Evolutionary conservation across 2,329 filamentous ascomycete genomes (phyloP), one percentile per base, ranked within the genome.

Genomic region (Trichoderma arundinaceum): DNA sequence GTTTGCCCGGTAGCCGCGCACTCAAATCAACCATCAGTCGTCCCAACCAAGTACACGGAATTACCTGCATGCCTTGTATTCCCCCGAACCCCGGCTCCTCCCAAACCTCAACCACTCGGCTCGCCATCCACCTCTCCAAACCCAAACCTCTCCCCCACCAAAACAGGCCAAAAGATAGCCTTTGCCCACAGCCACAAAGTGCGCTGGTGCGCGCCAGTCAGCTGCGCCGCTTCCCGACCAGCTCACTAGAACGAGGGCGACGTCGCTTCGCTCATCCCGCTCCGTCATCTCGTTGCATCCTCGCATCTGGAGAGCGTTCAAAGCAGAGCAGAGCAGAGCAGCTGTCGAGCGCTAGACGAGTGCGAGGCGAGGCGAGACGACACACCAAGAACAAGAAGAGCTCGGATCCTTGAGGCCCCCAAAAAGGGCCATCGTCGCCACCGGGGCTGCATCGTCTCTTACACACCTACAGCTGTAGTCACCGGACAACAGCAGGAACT

Each of bases 171-270:
- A 52, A 63, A 43, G 59, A 63, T 63, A 54, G 59, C 54, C 54
- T 58, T 33, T 28, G 15, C 19, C 44, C 49, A 63, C 59, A 63
- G 59, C 59, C 59, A 63, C 59, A 63, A 52, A 63, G 38, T 41
- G 58, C 58, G 54, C 56, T 58, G 39, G 56, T 19, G 43, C 12
- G 56, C 56, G 59, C 59, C 59, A 63, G 59, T 63, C 59, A 63
- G 59, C 59, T 53, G 59, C 59, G 59, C 59, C 49, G 59, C 49
- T 63, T 63, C 59, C 59, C 49, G 49, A 38, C 59, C 48, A 54
- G 43, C 32, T 59, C 19, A 56, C 53, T 28, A 57, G n/a, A 57
- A 48, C 44, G 33, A 41, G 12, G 3, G 17, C 15, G n/a, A 5
- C 32, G 22, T 57, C 39, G 53, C 53, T 41, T 32, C 41, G 19